Percentiles rank a stretch among this genome's conserved stretches.
Conservation (phyloP, 371 early-diverging fungal species). For the Mucor irregularis region DNA sequence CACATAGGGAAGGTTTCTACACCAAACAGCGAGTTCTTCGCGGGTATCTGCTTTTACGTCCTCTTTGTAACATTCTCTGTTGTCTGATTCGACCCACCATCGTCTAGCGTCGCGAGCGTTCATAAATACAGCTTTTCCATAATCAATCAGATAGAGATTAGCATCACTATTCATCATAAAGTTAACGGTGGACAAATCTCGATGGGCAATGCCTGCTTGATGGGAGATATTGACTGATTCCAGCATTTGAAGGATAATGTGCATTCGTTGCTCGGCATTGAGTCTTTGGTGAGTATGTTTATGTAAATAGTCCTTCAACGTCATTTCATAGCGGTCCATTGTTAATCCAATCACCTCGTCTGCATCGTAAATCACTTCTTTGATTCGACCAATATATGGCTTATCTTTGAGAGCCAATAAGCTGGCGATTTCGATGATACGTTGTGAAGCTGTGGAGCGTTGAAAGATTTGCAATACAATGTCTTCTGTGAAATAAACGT, state of each 20-base stretch:
- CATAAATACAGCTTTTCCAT: conserved; percentile 63
- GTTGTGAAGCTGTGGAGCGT: conserved; percentile 43
- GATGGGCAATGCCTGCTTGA: conserved; percentile 59
- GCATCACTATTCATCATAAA: conserved; percentile 46
- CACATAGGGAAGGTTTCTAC: conserved; percentile 47
- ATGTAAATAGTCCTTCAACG: conserved; percentile 55
- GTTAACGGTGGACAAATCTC: conserved; percentile 65
- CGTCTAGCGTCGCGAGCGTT: conserved; percentile 41
- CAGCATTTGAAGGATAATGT: conserved; percentile 57
- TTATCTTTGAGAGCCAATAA: conserved; percentile 33
- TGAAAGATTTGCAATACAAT: conserved; percentile 43
- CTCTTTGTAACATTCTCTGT: conserved; percentile 31
- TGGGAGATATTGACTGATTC: conserved; percentile 53
- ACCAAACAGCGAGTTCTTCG: conserved; percentile 47
- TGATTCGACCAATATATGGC: conserved; percentile 36
- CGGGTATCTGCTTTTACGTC: conserved; percentile 35
- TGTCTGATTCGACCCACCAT: conserved; percentile 52
- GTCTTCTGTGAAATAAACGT: conserved; percentile 39
- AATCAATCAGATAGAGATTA: conserved; percentile 57
- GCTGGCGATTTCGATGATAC: conserved; percentile 43
- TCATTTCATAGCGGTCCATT: conserved; percentile 45
- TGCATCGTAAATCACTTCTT: conserved; percentile 36
- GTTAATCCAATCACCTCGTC: conserved; percentile 39
- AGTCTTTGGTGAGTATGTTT: conserved; percentile 44
- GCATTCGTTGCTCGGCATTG: conserved; percentile 51